Evolutionary conservation across 352 stramenopile genomes (phyloP).

Genomic region (Pythium biforme): DNA sequence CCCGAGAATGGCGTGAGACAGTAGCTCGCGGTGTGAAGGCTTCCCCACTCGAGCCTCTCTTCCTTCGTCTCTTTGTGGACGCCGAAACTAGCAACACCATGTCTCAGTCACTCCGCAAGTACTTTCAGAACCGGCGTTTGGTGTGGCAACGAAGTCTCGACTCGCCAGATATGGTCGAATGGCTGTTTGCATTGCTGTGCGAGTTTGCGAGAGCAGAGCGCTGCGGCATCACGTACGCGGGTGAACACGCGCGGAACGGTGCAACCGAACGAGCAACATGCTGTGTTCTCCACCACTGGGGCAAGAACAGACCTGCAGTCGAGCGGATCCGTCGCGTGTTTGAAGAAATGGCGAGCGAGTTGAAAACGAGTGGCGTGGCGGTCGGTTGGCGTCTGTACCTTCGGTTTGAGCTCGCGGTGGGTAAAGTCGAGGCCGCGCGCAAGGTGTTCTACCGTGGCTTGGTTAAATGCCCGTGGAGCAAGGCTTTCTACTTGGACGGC

Average conservation of each 20-base stretch:
- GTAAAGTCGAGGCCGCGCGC: slow-evolving; percentile 63
- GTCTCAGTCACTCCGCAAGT: slow-evolving; percentile 64
- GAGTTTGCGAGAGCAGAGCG: slow-evolving; percentile 62
- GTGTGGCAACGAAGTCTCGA: slow-evolving; percentile 54
- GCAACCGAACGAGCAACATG: slow-evolving; percentile 26
- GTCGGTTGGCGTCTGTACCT: slow-evolving; percentile 76
- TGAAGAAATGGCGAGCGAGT: slow-evolving; percentile 56
- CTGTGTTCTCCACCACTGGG: slow-evolving; percentile 72
- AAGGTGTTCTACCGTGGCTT: slow-evolving; percentile 78
- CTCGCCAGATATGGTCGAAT: slow-evolving; percentile 63
- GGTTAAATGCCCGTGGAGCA: slow-evolving; percentile 75
- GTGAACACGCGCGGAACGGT: neutral
- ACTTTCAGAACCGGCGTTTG: slow-evolving; percentile 50
- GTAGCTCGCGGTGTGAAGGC: slow-evolving; percentile 37
- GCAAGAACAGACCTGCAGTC: slow-evolving; percentile 49
- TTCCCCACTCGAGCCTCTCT: slow-evolving; percentile 46
- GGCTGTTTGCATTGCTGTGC: slow-evolving; percentile 71
- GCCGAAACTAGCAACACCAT: slow-evolving; percentile 68
- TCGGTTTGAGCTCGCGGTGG: slow-evolving; percentile 70
- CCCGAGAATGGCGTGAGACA: slow-evolving; percentile 49
- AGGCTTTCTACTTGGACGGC: slow-evolving; percentile 68
- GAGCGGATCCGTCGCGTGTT: slow-evolving; percentile 60
- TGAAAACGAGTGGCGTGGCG: slow-evolving; percentile 49
- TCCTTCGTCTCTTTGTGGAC: slow-evolving; percentile 74
- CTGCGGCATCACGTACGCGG: slow-evolving; percentile 1